A percentile compares a stretch with the other conserved stretches of the same genome.
These are phyloP conservation scores for Leccinum variicolor DNA, from an alignment of 768 basidiomycete species.

Conservation along the genomic window DNA sequence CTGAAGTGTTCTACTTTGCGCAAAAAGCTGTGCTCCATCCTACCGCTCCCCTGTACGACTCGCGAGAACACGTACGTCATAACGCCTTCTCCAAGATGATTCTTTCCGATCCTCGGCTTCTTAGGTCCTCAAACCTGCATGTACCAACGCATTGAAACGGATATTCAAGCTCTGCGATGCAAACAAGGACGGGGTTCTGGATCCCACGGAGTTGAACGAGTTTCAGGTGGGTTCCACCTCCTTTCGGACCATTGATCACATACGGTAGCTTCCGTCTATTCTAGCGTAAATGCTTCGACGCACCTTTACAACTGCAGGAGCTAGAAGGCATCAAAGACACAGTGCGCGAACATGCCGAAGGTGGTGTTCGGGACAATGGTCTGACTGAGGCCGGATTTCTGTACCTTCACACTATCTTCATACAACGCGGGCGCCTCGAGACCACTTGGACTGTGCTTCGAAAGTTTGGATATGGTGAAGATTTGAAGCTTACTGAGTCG, in stretches of 20 bases:
- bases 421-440: slow-evolving; percentile 91
- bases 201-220: slow-evolving; percentile 89
- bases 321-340: slow-evolving; percentile 95
- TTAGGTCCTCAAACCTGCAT: slow-evolving; percentile 92
- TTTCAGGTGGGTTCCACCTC: slow-evolving; percentile 68
- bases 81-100: neutral
- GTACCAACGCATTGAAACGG: slow-evolving; percentile 79
- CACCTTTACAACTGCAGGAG: slow-evolving; percentile 88
- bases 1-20: slow-evolving; percentile 97
- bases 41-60: slow-evolving; percentile 95
- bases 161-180: slow-evolving; percentile 97
- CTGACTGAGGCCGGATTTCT: slow-evolving; percentile 92
- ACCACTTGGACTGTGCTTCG: slow-evolving; percentile 97
- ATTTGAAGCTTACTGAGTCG: slow-evolving; percentile 81
- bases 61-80: slow-evolving; percentile 81
- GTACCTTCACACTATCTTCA: slow-evolving; percentile 94
- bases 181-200: slow-evolving; percentile 91
- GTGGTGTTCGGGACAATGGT: slow-evolving; percentile 72
- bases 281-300: slow-evolving; percentile 92
- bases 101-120: slow-evolving; percentile 9
- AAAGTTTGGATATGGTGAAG: slow-evolving; percentile 95
- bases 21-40: slow-evolving; percentile 98
- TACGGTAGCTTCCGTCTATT: neutral
- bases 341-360: slow-evolving; percentile 76
- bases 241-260: neutral